Evolutionary conservation across 1,284 basidiomycete species (phyloP).

Genomic region (Heliocybe sulcata): DNA sequence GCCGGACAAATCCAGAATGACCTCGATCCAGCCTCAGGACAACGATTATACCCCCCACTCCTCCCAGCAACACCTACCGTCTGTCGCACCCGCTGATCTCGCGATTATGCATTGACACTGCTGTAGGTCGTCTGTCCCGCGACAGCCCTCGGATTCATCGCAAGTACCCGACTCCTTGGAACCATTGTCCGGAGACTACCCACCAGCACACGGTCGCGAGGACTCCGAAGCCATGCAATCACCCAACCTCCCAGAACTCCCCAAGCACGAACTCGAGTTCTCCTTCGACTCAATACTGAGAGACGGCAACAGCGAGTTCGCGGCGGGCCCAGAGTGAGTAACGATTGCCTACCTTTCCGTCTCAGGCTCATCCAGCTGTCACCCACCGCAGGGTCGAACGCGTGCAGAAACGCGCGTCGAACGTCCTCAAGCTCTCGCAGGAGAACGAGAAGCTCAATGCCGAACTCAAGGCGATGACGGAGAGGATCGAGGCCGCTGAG

Average conservation of each 20-base stretch:
- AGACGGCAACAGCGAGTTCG: not conserved
- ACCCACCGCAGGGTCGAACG: conserved; percentile 40
- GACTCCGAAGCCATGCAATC: not conserved
- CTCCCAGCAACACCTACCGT: not conserved
- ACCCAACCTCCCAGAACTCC: conserved; percentile 45
- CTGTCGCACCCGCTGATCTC: not conserved
- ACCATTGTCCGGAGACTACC: not conserved
- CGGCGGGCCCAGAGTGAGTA: conserved; percentile 26
- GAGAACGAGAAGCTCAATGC: conserved; percentile 74
- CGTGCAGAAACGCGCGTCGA: conserved; percentile 69
- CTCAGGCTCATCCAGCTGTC: conserved; percentile 1
- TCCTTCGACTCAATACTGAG: conserved; percentile 44
- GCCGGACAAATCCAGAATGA: not conserved
- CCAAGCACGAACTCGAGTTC: conserved; percentile 36
- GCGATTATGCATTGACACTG: not conserved
- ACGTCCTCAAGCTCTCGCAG: conserved; percentile 64
- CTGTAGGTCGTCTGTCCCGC: not conserved
- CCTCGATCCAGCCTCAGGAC: not conserved
- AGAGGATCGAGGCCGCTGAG: conserved; percentile 67
- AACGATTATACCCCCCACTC: not conserved
- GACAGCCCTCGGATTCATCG: not conserved
- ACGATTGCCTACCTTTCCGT: conserved; percentile 7
- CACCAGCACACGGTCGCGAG: not conserved
- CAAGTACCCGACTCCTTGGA: not conserved
- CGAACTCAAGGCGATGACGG: conserved; percentile 67